phyloP scores from a whole-genome alignment of 2,329 filamentous ascomycete species.

The Fusarium poae region DNA sequence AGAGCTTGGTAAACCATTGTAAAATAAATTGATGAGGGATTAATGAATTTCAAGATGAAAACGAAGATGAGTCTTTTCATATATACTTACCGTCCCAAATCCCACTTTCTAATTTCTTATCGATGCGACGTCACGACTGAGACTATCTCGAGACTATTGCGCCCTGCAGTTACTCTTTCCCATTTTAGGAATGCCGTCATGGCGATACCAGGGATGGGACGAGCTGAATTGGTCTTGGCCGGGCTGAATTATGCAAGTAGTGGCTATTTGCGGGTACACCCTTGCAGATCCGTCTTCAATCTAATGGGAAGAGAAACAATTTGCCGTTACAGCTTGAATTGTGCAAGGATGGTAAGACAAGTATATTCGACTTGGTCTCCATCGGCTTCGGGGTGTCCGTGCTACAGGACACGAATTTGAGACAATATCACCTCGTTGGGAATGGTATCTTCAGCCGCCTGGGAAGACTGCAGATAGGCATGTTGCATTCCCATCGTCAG shows the following conservation, averaged over 20 bases:
- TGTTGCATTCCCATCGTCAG: not conserved
- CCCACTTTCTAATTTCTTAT: not conserved
- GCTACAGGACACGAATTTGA: not conserved
- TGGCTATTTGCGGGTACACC: constrained; percentile 5
- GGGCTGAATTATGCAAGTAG: not conserved
- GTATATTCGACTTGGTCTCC: not conserved
- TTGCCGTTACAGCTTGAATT: too few relatives aligned
- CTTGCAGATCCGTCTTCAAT: not conserved
- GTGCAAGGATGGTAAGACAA: not conserved
- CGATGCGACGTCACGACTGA: not conserved
- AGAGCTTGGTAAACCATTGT: constrained; percentile 4
- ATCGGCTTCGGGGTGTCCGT: not conserved
- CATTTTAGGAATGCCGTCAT: not conserved
- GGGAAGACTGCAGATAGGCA: not conserved
- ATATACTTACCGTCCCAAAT: not conserved
- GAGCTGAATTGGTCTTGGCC: constrained; percentile 6
- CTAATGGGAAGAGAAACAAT: too few relatives aligned
- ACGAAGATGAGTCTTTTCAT: rapidly evolving
- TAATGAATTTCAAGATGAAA: not conserved
- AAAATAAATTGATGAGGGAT: not conserved
- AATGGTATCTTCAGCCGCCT: too few relatives aligned
- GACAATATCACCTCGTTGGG: not conserved
- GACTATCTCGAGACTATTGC: not conserved
- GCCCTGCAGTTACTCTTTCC: not conserved
- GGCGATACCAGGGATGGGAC: not conserved